Evolutionary conservation across 495 filamentous ascomycete genomes (phyloP), one percentile per base, ranked within the genome.

Genomic region (Daldinia grandis): DNA sequence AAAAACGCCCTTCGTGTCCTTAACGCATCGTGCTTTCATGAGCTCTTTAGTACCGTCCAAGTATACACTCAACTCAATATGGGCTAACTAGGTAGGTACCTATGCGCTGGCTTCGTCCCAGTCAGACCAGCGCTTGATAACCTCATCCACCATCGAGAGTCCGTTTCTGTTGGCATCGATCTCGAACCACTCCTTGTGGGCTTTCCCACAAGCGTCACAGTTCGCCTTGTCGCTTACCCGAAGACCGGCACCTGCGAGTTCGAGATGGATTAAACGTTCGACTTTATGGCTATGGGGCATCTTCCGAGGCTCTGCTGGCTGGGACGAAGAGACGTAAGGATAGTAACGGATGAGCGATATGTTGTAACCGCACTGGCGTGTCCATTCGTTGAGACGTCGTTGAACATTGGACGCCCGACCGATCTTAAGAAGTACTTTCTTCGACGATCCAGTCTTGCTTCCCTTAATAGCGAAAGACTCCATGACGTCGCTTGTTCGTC

Each of bases 151-250:
- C 25, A 79, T 85, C 62, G 81, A 86, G 10, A 98, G 81, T 0
- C 90, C 91, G 10, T 90, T 83, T 72, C 89, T 86, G 17, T 80
- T 87, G 2, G 92, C 93, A 57, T 92, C 88, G 6, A 98, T 88
- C 78, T 95, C 94, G 78, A 99, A 98, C 95, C 95, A 99, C 78
- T 99, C 95, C 38, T 89, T 83, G 79, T 99, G 96, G 71, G 92
- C 90, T 78, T 89, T 93, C 10, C 94, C 94, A 76, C 95, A 99
- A 7, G 87, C 86, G 7, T 81, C 78, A 76, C 95, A 99, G 49
- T 84, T 84, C 31, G 76, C 82, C 24, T 75, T 78, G 14, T 83
- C 81, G 7, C 78, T 78, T 17, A 89, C 87, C 66, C 88, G 85
- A 9, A 93, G 81, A 15, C 91, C 86, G 58, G 87, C 82, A 31